Conservation (phyloP, 2,329 filamentous ascomycete species). For the Fusarium scirpi region DNA sequence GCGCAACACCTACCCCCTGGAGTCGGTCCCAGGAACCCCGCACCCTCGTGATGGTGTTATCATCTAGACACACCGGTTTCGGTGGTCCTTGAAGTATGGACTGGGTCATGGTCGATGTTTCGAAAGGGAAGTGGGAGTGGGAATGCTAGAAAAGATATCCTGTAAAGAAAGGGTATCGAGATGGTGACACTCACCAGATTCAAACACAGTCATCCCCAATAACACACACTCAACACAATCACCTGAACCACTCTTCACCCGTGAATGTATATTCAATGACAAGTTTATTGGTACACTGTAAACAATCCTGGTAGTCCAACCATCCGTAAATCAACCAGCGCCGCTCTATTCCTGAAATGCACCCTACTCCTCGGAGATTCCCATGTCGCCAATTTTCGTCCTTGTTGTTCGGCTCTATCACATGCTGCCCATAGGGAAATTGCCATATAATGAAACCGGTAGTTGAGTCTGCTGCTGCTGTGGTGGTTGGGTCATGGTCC, state of each 20-base stretch:
- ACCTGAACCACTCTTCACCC: background rate
- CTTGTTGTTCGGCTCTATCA: constrained; percentile 12
- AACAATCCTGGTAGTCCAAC: constrained; percentile 19
- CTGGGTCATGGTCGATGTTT: background rate
- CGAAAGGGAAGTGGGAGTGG: background rate
- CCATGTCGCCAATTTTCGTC: constrained; percentile 19
- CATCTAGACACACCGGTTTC: background rate
- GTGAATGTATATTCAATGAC: background rate
- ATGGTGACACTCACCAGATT: background rate
- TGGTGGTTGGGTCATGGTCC: constrained; percentile 43
- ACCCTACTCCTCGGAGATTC: constrained; percentile 41
- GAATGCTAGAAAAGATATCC: background rate
- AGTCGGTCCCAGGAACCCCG: background rate
- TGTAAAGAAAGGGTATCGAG: background rate
- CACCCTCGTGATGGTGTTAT: background rate
- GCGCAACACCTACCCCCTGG: background rate
- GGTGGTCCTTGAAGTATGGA: background rate
- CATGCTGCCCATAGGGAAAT: constrained; percentile 47
- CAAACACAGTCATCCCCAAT: background rate
- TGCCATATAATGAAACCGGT: constrained; percentile 50
- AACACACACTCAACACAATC: background rate
- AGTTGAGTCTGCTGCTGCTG: constrained; percentile 43
- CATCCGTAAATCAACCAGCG: constrained; percentile 30
- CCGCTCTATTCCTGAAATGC: constrained; percentile 39
- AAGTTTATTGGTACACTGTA: constrained; percentile 22